phyloP scores from a whole-genome alignment of 2,329 filamentous ascomycete species.

The Lasiodiplodia hormozganensis region DNA sequence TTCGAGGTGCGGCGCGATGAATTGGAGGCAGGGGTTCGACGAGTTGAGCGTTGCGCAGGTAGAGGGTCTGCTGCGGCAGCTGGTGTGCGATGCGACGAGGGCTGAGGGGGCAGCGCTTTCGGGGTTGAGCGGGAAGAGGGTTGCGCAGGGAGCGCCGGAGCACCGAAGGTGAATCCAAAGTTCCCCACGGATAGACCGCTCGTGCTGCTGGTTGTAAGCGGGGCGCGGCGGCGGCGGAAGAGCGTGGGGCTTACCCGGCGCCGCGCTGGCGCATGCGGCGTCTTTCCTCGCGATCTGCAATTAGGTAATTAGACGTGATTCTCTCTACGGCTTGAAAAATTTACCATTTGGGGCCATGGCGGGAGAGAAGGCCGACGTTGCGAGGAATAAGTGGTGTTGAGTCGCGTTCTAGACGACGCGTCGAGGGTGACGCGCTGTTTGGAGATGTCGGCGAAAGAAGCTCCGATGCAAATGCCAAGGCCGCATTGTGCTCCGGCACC shows the following conservation, averaged over 20 bases:
- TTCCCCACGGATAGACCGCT: constrained; percentile 56
- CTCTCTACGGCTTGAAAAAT: too few species aligned
- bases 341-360: constrained; percentile 27
- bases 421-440: constrained; percentile 29
- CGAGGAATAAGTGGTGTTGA: neutral
- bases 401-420: constrained; percentile 14
- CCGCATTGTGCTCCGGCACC: neutral
- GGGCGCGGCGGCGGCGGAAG: neutral
- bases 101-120: constrained; percentile 35
- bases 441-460: constrained; percentile 7
- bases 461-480: constrained; percentile 8
- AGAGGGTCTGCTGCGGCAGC: neutral
- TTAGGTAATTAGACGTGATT: constrained; percentile 4
- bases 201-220: constrained; percentile 44
- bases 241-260: constrained; percentile 56
- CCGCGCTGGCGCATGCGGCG: constrained; percentile 64
- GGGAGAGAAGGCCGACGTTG: neutral
- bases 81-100: constrained; percentile 33
- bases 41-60: constrained; percentile 13
- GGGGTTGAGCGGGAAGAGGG: constrained; percentile 34
- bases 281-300: constrained; percentile 59
- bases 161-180: constrained; percentile 59
- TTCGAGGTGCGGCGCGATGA: constrained; percentile 29
- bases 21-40: constrained; percentile 29
- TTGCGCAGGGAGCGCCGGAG: constrained; percentile 40